These are phyloP conservation scores for Rhodamnia rubescens DNA, from an alignment of 345 rosid species.

Conservation along the genomic window DNA sequence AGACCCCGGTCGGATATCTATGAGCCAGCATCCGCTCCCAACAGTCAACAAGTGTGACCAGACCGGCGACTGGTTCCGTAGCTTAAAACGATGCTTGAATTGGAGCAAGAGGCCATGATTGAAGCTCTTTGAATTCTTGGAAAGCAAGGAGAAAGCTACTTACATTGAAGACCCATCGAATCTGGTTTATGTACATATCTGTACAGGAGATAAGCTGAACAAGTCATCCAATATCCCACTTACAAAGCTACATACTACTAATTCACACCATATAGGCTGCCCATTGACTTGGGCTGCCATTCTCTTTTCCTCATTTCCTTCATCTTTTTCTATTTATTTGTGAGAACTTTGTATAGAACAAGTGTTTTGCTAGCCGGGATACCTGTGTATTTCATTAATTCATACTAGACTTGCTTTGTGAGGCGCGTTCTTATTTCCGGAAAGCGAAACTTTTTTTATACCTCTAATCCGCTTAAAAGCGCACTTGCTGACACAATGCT, in stretches of 20 bases:
- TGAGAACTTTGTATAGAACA: too few relatives aligned
- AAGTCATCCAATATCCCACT: background rate
- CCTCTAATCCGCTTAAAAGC: background rate
- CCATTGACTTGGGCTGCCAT: too few relatives aligned
- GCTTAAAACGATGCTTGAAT: slow-evolving; percentile 84
- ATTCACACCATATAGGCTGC: too few relatives aligned
- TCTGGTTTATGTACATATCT: background rate
- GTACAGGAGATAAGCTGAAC: background rate
- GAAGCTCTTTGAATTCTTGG: slow-evolving; percentile 44
- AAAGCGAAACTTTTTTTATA: background rate
- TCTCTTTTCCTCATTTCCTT: too few relatives aligned
- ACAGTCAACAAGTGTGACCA: slow-evolving; percentile 86
- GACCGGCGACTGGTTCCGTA: slow-evolving; percentile 91
- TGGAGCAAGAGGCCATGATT: slow-evolving; percentile 90
- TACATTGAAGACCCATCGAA: background rate
- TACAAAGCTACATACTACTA: too few relatives aligned
- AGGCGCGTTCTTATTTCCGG: background rate
- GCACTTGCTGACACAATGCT: background rate
- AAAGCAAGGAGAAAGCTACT: background rate
- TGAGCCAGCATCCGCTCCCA: slow-evolving; percentile 95
- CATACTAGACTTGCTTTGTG: background rate
- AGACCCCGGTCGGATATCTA: slow-evolving; percentile 63
- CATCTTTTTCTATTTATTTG: too few relatives aligned
- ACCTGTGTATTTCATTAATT: too few relatives aligned
- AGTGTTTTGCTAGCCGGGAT: too few relatives aligned